These are phyloP conservation scores for Nothophaeocryptopus gaeumannii DNA, from an alignment of 2,329 filamentous ascomycete species.

Conservation along the genomic window DNA sequence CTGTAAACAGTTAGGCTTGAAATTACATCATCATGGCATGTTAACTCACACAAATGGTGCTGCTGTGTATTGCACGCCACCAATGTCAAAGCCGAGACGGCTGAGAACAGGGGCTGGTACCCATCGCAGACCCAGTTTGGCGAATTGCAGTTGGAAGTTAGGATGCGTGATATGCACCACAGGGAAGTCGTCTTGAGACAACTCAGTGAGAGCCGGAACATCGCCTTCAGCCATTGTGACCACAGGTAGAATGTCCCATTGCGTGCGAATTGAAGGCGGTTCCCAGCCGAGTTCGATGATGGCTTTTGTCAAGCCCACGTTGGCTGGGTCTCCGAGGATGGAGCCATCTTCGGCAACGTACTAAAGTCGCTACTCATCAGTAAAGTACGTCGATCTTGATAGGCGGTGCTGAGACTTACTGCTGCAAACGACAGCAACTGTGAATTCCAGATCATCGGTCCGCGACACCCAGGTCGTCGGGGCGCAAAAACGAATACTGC, in stretches of 20 bases:
- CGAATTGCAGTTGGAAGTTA: slow-evolving; percentile 1
- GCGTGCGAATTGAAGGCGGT: slow-evolving; percentile 3
- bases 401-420: too few species aligned
- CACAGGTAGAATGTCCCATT: slow-evolving; percentile 13
- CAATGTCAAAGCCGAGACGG: slow-evolving; percentile 12
- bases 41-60: slow-evolving; percentile 15
- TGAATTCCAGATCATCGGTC: slow-evolving; percentile 11
- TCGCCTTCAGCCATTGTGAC: slow-evolving; percentile 13
- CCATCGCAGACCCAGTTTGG: slow-evolving; percentile 9
- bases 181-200: slow-evolving; percentile 7
- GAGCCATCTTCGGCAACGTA: slow-evolving; percentile 3
- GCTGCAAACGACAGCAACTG: slow-evolving; percentile 11
- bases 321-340: slow-evolving; percentile 10
- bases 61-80: slow-evolving; percentile 13
- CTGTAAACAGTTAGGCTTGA: too few species aligned
- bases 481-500: slow-evolving; percentile 13
- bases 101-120: slow-evolving; percentile 11
- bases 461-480: background rate
- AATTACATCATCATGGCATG: too few species aligned
- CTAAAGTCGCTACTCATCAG: too few species aligned
- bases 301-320: slow-evolving; percentile 5
- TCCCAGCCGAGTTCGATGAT: slow-evolving; percentile 11
- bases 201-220: background rate
- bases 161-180: slow-evolving; percentile 8
- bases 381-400: too few species aligned